These are phyloP conservation scores for Euphorbia lathyris DNA, from an alignment of 345 rosid species.

Conservation along the genomic window DNA sequence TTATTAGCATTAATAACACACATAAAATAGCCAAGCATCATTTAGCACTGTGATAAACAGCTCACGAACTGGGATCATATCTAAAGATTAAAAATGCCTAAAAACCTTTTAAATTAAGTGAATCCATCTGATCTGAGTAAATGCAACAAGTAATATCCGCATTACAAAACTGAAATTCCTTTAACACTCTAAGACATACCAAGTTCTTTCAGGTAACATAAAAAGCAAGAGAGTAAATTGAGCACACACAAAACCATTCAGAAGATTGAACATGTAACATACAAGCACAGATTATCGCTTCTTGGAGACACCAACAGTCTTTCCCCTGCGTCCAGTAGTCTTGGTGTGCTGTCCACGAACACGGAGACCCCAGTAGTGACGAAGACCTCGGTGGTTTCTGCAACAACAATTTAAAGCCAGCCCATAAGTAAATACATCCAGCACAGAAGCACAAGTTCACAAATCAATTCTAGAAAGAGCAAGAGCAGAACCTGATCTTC, in stretches of 20 bases:
- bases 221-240: not conserved
- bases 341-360: conserved; percentile 99
- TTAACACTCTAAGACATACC: conserved; percentile 2
- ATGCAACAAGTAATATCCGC: conserved; percentile 1
- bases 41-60: not conserved
- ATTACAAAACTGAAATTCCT: not conserved
- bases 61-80: not conserved
- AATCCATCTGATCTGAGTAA: conserved; percentile 1
- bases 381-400: conserved; percentile 95
- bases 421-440: not conserved
- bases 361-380: conserved; percentile 98
- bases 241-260: not conserved
- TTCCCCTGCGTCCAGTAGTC: conserved; percentile 96
- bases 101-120: not conserved
- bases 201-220: not conserved
- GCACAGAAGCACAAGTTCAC: not conserved
- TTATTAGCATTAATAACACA: not conserved
- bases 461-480: not conserved
- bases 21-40: not conserved
- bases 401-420: not conserved
- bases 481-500: conserved; percentile 29
- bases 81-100: not conserved
- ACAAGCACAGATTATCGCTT: conserved; percentile 36
- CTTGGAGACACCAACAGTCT: conserved; percentile 99
- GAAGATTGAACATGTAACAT: not conserved